Evolutionary conservation across 2,329 filamentous ascomycete species (phyloP), one percentile per base, ranked within the genome.

Genomic region (Parascedosporium putredinis): DNA sequence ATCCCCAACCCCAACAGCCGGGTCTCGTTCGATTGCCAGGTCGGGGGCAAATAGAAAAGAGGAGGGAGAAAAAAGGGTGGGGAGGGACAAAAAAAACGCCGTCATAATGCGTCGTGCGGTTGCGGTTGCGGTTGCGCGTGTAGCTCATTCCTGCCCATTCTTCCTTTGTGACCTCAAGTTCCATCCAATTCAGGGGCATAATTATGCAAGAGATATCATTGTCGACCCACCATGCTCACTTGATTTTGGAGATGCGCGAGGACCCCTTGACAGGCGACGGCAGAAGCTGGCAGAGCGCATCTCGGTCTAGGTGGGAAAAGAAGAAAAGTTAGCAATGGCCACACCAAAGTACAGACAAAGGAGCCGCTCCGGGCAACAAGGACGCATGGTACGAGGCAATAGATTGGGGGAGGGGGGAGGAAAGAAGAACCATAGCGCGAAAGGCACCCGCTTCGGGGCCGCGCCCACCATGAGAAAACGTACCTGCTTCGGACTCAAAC

Each of bases 401-500:
- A 31, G 27, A 12, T 31, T 7, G 12, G 12, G 12, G 12, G 27
- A 31, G 12, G 18, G 23, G 5, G 31, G 16, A 40, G 7, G 16
- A 16, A 29, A 8, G 14, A 48, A 50, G 6, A 50, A n/a, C n/a
- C n/a, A n/a, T n/a, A n/a, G n/a, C n/a, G n/a, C n/a, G n/a, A n/a
- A n/a, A n/a, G n/a, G n/a, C n/a, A n/a, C n/a, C n/a, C n/a, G n/a
- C n/a, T n/a, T n/a, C n/a, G n/a, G n/a, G n/a, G n/a, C n/a, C n/a
- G n/a, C n/a, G n/a, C n/a, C n/a, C 8, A 10, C 38, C 38, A 20
- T 20, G 29, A 33, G n/a, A 22, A 46, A 33, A 74, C 84, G 71
- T 67, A 89, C 86, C 84, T 59, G 76, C 71, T 62, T 88, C 84
- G 43, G 75, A 83, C 55, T 95, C 88, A 71, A 96, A 96, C 53